These are phyloP conservation scores for Blastobotrys ciferrii DNA, from an alignment of 1,139 yeast genomes.

Conservation along the genomic window DNA sequence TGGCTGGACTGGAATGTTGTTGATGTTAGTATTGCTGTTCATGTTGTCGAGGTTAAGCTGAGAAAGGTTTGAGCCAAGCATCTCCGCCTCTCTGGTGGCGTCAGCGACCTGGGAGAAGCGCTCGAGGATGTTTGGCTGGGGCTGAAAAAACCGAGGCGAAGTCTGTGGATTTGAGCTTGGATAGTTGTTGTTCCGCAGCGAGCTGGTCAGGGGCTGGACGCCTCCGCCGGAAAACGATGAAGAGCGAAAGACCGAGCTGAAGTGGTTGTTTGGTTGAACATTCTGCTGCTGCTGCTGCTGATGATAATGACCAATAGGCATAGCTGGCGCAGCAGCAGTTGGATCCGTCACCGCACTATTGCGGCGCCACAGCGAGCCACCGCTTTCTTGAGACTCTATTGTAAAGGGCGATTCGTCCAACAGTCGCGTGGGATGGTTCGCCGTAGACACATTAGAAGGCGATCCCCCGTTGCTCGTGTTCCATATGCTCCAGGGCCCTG, in stretches of 20 bases:
- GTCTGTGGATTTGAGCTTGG: too few species aligned
- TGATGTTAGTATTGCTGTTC: neutral
- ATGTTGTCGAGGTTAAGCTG: slow-evolving; percentile 16
- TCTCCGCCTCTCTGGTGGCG: slow-evolving; percentile 72
- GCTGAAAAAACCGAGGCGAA: slow-evolving; percentile 13
- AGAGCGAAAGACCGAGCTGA: neutral
- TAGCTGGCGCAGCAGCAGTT: slow-evolving; percentile 8
- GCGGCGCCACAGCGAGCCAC: slow-evolving; percentile 9
- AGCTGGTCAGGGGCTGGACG: slow-evolving; percentile 3
- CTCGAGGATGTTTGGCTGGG: slow-evolving; percentile 22
- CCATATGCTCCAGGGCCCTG: slow-evolving; percentile 9
- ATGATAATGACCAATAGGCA: neutral
- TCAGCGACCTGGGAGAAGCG: slow-evolving; percentile 76
- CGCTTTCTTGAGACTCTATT: slow-evolving; percentile 7
- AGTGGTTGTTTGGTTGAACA: neutral
- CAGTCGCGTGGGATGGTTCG: slow-evolving; percentile 3
- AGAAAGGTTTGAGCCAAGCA: slow-evolving; percentile 50
- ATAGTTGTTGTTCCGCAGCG: slow-evolving; percentile 3
- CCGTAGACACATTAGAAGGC: neutral
- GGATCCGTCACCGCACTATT: slow-evolving; percentile 18
- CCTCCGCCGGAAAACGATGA: slow-evolving; percentile 6
- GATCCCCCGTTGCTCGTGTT: slow-evolving; percentile 9
- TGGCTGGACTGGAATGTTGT: neutral
- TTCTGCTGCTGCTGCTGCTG: slow-evolving; percentile 8
- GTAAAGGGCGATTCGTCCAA: slow-evolving; percentile 16